Conservation (phyloP, 257 asterid genomes). For the Penstemon newberryi region DNA sequence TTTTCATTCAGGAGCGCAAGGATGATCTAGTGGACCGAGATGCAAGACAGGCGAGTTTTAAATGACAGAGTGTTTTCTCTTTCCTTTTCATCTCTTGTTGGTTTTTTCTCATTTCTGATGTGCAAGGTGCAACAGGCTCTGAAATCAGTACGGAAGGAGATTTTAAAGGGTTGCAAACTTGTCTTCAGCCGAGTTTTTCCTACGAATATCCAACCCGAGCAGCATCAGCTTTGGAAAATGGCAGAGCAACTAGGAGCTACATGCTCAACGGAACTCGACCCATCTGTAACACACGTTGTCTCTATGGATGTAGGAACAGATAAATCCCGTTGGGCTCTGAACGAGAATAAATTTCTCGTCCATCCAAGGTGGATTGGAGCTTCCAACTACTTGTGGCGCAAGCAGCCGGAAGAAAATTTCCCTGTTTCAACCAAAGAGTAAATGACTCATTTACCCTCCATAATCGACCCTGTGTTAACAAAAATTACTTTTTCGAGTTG, state of each 20-base stretch:
- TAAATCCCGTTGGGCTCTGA: constrained; percentile 63
- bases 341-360: constrained; percentile 57
- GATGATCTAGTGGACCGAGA: constrained; percentile 56
- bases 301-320: constrained; percentile 64
- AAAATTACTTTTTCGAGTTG: constrained; percentile 3
- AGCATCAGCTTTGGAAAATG: constrained; percentile 71
- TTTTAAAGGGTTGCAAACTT: constrained; percentile 58
- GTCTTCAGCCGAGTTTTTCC: constrained; percentile 68
- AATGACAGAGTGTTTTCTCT: background rate
- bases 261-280: constrained; percentile 48
- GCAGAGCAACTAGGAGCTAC: constrained; percentile 76
- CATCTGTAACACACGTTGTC: constrained; percentile 70
- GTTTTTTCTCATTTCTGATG: too few species aligned
- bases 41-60: constrained; percentile 69
- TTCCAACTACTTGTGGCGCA: constrained; percentile 62
- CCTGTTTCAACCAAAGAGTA: constrained; percentile 39
- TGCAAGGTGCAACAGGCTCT: constrained; percentile 41
- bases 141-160: constrained; percentile 50
- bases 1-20: constrained; percentile 46
- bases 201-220: constrained; percentile 48
- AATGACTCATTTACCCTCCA: constrained; percentile 21
- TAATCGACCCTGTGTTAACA: constrained; percentile 11
- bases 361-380: constrained; percentile 80
- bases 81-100: too few species aligned
- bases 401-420: constrained; percentile 68